phyloP scores from a whole-genome alignment of 768 basidiomycete genomes.

The Boletus bicolor region DNA sequence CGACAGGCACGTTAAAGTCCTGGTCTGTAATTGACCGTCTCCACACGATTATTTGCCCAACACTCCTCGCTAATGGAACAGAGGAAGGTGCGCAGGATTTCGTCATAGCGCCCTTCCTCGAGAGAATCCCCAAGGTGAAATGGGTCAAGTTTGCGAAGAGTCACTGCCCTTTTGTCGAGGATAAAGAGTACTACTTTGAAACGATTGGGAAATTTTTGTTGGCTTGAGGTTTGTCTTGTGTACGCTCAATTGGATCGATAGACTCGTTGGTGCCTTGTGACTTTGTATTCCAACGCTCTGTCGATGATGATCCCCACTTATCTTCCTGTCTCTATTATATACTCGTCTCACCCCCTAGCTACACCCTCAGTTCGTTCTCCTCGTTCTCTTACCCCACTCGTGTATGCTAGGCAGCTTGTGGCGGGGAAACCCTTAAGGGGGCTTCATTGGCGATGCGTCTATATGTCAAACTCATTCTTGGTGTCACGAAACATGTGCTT shows the following conservation, averaged over 20 bases:
- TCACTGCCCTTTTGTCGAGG: constrained; percentile 20
- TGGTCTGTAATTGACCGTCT: constrained; percentile 47
- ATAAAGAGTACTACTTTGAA: constrained; percentile 22
- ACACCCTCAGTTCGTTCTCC: too few relatives aligned
- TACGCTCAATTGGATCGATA: neutral
- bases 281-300: neutral
- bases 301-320: too few relatives aligned
- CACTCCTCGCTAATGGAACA: constrained; percentile 36
- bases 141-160: constrained; percentile 35
- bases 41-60: constrained; percentile 36
- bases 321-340: too few relatives aligned
- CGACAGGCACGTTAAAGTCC: constrained; percentile 38
- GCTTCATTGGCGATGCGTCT: too few relatives aligned
- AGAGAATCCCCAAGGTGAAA: constrained; percentile 31
- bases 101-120: constrained; percentile 31
- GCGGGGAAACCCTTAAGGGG: too few relatives aligned
- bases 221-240: neutral
- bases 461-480: too few relatives aligned
- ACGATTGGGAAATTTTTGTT: constrained; percentile 12
- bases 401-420: too few relatives aligned
- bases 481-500: neutral
- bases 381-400: too few relatives aligned
- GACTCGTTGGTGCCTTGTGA: neutral
- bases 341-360: too few relatives aligned
- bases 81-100: constrained; percentile 37